These are phyloP conservation scores for Salix brachista DNA, from an alignment of 345 rosid genomes.

Conservation along the genomic window DNA sequence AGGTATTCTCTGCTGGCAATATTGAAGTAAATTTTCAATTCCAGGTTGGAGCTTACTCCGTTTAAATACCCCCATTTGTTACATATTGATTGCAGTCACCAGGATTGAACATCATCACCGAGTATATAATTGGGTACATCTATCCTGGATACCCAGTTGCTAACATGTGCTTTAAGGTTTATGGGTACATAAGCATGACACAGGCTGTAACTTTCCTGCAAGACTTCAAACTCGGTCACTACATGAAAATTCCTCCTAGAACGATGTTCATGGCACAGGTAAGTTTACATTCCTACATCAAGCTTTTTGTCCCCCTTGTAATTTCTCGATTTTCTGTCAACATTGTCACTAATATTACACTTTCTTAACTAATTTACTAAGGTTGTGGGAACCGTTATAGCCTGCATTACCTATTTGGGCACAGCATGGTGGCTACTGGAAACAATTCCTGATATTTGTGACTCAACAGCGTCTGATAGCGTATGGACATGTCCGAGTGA, in stretches of 20 bases:
- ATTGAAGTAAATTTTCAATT: background rate
- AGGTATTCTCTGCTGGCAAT: conserved; percentile 34
- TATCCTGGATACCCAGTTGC: conserved; percentile 97
- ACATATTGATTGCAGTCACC: conserved; percentile 53
- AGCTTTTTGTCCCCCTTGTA: background rate
- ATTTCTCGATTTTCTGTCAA: background rate
- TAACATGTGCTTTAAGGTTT: conserved; percentile 96
- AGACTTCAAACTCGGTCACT: conserved; percentile 97
- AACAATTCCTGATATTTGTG: conserved; percentile 74
- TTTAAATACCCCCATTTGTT: background rate
- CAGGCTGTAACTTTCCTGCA: conserved; percentile 87
- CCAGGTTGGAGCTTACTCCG: background rate
- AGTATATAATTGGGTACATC: conserved; percentile 88
- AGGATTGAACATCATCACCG: conserved; percentile 84
- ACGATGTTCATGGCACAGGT: conserved; percentile 99
- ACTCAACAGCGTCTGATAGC: conserved; percentile 51
- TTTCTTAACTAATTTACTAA: conserved; percentile 8
- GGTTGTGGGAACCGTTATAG: conserved; percentile 85
- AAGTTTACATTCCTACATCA: background rate
- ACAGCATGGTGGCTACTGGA: conserved; percentile 99
- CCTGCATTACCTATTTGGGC: conserved; percentile 66
- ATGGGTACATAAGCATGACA: conserved; percentile 90
- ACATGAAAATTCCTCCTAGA: conserved; percentile 96
- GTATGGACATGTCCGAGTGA: conserved; percentile 92
- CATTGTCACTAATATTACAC: background rate